These are phyloP conservation scores for Fusarium sp. DNA, from an alignment of 2,329 filamentous ascomycete species.

Conservation along the genomic window DNA sequence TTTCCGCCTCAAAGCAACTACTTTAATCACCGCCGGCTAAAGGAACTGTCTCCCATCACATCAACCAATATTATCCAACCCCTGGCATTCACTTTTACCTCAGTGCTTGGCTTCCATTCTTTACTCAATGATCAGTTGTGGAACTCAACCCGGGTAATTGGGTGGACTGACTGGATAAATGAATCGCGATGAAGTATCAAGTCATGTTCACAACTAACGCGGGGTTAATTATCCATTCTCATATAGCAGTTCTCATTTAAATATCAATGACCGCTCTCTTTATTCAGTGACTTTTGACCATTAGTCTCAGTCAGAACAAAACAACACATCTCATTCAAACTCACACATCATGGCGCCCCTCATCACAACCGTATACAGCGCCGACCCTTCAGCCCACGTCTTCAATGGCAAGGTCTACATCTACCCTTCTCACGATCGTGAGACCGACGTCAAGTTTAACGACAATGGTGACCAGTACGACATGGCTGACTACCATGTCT, in stretches of 20 bases:
- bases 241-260: conserved; percentile 8
- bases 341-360: conserved; percentile 64
- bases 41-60: neutral
- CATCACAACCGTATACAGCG: conserved; percentile 81
- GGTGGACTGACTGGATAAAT: conserved; percentile 44
- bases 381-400: conserved; percentile 84
- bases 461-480: conserved; percentile 90
- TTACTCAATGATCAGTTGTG: conserved; percentile 21
- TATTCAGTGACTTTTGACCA: neutral
- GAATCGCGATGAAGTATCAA: conserved; percentile 31
- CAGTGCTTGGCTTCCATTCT: conserved; percentile 4
- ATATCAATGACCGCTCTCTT: conserved; percentile 14
- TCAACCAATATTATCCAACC: conserved; percentile 23
- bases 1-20: neutral
- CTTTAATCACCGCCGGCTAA: conserved; percentile 24
- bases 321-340: neutral
- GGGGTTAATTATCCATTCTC: conserved; percentile 35
- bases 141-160: conserved; percentile 43
- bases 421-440: conserved; percentile 84
- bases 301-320: neutral
- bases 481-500: conserved; percentile 87
- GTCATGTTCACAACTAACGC: conserved; percentile 27
- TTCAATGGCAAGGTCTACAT: conserved; percentile 82
- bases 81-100: neutral
- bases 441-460: conserved; percentile 80